Conservation (phyloP, 2,329 filamentous ascomycete species). For the Chrysoporthe deuterocubensis region DNA sequence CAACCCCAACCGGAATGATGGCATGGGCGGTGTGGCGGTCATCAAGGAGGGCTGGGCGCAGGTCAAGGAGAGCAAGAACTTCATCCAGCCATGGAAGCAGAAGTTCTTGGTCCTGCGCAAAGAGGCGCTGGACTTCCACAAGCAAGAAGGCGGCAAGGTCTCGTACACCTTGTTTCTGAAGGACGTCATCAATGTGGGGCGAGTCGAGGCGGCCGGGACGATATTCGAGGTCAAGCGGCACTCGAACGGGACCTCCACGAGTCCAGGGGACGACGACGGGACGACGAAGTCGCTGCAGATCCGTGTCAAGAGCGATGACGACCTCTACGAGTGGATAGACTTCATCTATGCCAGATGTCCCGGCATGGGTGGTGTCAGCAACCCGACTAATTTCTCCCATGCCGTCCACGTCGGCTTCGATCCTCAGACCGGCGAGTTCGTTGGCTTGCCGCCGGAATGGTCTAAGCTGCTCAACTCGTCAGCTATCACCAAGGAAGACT, state of each 20-base stretch:
- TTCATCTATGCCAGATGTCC: constrained; percentile 96
- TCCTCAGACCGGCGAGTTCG: constrained; percentile 91
- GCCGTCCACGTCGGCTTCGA: constrained; percentile 98
- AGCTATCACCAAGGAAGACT: constrained; percentile 97
- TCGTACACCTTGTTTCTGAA: constrained; percentile 84
- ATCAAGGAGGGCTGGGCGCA: constrained; percentile 83
- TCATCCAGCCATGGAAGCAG: constrained; percentile 86
- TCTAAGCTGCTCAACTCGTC: constrained; percentile 95
- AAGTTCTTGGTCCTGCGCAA: constrained; percentile 92
- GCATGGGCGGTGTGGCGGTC: constrained; percentile 70
- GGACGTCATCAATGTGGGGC: constrained; percentile 86
- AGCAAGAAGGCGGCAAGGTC: constrained; percentile 85
- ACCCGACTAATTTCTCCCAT: constrained; percentile 97
- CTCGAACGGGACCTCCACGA: constrained; percentile 69
- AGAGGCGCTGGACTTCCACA: constrained; percentile 92
- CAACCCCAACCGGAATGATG: constrained; percentile 46
- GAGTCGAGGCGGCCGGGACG: constrained; percentile 88
- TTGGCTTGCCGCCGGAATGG: constrained; percentile 94
- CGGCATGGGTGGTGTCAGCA: constrained; percentile 96
- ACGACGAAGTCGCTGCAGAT: constrained; percentile 85
- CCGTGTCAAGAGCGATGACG: constrained; percentile 92
- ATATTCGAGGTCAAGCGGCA: constrained; percentile 91
- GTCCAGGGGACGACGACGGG: constrained; percentile 78
- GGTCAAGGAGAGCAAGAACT: constrained; percentile 88
- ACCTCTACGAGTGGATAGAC: constrained; percentile 99